Percentiles rank a stretch among this genome's conserved stretches.
phyloP scores from a whole-genome alignment of 2,329 filamentous ascomycete species.

The Endocalyx cinctus region DNA sequence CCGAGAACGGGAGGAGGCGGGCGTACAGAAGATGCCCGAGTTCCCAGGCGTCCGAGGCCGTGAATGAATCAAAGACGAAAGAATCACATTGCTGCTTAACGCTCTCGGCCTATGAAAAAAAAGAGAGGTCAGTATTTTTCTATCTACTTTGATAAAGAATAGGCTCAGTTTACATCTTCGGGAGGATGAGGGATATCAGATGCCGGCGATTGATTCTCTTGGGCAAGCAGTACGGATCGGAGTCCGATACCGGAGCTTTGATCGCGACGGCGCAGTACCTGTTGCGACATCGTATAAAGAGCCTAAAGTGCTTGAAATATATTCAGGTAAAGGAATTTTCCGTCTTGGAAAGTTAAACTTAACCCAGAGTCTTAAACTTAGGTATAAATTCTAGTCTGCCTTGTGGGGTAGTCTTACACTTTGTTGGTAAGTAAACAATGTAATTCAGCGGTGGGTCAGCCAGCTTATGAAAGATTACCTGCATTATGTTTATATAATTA shows the following conservation, averaged over 20 bases:
- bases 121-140: background rate
- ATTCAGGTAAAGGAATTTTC: too few species aligned
- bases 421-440: too few species aligned
- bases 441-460: too few species aligned
- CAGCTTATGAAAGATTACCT: too few species aligned
- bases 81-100: constrained; percentile 35
- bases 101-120: constrained; percentile 17
- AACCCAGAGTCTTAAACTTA: too few species aligned
- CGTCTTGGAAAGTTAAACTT: too few species aligned
- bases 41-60: constrained; percentile 58
- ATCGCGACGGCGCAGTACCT: constrained; percentile 16
- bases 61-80: constrained; percentile 51
- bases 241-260: constrained; percentile 15
- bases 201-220: constrained; percentile 4
- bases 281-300: constrained; percentile 11
- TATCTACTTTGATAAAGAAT: background rate
- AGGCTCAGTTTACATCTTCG: constrained; percentile 6
- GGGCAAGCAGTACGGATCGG: constrained; percentile 15
- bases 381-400: too few species aligned
- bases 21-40: constrained; percentile 61
- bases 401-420: too few species aligned
- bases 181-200: constrained; percentile 13
- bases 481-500: too few species aligned
- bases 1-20: constrained; percentile 49
- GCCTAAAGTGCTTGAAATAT: too few species aligned